Evolutionary conservation across 1,284 basidiomycete species (phyloP).

Genomic region (Cryptococcus sp.): DNA sequence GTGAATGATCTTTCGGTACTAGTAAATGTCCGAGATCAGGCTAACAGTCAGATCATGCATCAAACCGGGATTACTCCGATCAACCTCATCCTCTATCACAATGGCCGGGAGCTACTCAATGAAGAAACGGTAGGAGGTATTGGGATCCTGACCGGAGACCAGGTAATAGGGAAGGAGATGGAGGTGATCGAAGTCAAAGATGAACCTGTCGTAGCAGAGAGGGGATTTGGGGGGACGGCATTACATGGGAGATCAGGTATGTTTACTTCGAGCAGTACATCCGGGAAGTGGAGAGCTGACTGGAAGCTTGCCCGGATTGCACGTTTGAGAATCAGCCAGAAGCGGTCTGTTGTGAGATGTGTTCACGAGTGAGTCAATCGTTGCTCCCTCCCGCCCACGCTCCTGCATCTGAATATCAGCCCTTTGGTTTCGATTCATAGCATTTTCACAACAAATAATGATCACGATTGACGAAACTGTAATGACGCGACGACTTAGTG

Average conservation of each 20-base stretch:
- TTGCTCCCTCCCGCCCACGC: too few relatives aligned
- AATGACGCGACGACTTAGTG: neutral
- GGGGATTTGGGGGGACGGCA: constrained; percentile 39
- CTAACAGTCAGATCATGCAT: neutral
- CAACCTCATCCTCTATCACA: constrained; percentile 22
- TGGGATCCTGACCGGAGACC: constrained; percentile 22
- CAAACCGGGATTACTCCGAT: constrained; percentile 23
- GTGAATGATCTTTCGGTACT: neutral
- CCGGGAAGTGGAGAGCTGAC: neutral
- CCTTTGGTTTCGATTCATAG: neutral
- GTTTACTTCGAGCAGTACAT: constrained; percentile 1
- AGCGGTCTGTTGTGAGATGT: constrained; percentile 15
- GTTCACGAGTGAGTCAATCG: too few relatives aligned
- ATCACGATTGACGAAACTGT: too few relatives aligned
- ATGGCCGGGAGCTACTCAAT: constrained; percentile 18
- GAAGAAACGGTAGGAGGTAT: constrained; percentile 28
- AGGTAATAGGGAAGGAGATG: constrained; percentile 21
- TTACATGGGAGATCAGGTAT: constrained; percentile 25
- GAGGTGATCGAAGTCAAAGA: constrained; percentile 16
- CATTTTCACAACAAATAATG: neutral
- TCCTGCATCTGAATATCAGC: too few relatives aligned
- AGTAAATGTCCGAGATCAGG: neutral
- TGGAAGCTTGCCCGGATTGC: constrained; percentile 24
- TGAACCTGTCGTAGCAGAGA: constrained; percentile 2
- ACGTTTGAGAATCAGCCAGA: constrained; percentile 25